Conservation (phyloP, 2,329 filamentous ascomycete genomes). For the Paraphaeosphaeria sporulosa region DNA sequence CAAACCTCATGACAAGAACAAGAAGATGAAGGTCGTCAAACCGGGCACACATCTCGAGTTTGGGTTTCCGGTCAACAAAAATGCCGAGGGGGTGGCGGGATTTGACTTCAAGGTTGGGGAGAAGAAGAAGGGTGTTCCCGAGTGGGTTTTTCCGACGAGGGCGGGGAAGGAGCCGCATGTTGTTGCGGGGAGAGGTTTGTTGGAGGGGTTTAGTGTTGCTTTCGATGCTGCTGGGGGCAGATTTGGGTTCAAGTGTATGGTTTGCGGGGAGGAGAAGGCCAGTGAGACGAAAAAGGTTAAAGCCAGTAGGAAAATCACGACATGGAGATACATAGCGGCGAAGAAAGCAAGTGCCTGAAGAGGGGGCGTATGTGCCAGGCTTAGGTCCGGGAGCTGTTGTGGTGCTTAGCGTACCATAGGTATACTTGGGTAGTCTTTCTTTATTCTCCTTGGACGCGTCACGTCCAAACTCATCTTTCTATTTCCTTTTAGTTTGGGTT, state of each 20-base stretch:
- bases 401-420: too few species aligned
- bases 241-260: slow-evolving; percentile 21
- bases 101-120: slow-evolving; percentile 21
- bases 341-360: neutral
- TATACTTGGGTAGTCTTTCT: too few species aligned
- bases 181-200: slow-evolving; percentile 19
- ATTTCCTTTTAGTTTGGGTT: too few species aligned
- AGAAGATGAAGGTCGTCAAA: slow-evolving; percentile 9
- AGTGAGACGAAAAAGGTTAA: neutral
- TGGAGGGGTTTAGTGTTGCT: slow-evolving; percentile 17
- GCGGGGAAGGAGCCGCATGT: slow-evolving; percentile 9
- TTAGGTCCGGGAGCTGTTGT: too few species aligned
- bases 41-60: slow-evolving; percentile 16
- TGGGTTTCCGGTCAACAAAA: slow-evolving; percentile 13
- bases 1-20: neutral
- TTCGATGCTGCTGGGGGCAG: slow-evolving; percentile 20
- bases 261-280: slow-evolving; percentile 30
- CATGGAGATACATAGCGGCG: neutral
- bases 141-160: slow-evolving; percentile 12
- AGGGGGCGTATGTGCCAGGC: neutral
- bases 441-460: too few species aligned
- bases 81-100: slow-evolving; percentile 11
- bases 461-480: too few species aligned
- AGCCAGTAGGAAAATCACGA: neutral
- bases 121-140: slow-evolving; percentile 12